A percentile compares a stretch with the other conserved stretches of the same genome.
Conservation (phyloP, 2,329 filamentous ascomycete genomes). For the Cladosporium phlei region DNA sequence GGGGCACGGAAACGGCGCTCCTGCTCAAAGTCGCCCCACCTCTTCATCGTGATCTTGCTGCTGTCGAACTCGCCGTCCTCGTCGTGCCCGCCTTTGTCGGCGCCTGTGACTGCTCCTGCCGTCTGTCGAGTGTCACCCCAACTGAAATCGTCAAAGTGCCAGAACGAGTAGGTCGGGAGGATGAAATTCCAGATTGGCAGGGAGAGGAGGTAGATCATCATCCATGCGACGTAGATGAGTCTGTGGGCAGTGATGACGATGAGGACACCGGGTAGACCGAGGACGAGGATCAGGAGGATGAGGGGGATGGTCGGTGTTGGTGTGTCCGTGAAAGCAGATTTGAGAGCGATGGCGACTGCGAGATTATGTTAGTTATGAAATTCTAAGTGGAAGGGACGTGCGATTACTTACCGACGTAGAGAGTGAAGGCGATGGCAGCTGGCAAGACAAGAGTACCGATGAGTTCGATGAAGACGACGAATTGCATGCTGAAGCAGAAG, state of each 20-base stretch:
- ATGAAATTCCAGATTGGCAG: slow-evolving; percentile 98
- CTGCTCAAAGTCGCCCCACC: slow-evolving; percentile 94
- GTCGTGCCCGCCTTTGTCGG: slow-evolving; percentile 52
- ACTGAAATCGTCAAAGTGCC: slow-evolving; percentile 99
- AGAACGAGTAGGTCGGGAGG: slow-evolving; percentile 88
- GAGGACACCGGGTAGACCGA: slow-evolving; percentile 86
- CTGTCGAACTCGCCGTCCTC: slow-evolving; percentile 97
- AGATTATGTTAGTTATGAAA: slow-evolving; percentile 26
- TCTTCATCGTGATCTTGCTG: slow-evolving; percentile 98
- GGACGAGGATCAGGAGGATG: slow-evolving; percentile 79
- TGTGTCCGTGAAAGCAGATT: slow-evolving; percentile 52
- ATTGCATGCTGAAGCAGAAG: slow-evolving; percentile 99
- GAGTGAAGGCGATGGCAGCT: slow-evolving; percentile 92
- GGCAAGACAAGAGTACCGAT: slow-evolving; percentile 91
- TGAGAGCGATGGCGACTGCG: slow-evolving; percentile 78
- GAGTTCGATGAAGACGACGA: slow-evolving; percentile 92
- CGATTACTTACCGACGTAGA: slow-evolving; percentile 76
- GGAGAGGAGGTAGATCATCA: slow-evolving; percentile 90
- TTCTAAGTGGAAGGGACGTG: background rate
- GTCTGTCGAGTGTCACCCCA: slow-evolving; percentile 99
- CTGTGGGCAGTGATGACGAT: slow-evolving; percentile 93
- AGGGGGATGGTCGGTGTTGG: slow-evolving; percentile 80
- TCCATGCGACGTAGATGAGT: slow-evolving; percentile 89
- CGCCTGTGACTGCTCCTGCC: slow-evolving; percentile 82
- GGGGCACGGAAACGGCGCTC: slow-evolving; percentile 33